These are phyloP conservation scores for Brassica nigra DNA, from an alignment of 345 rosid species.

Conservation along the genomic window DNA sequence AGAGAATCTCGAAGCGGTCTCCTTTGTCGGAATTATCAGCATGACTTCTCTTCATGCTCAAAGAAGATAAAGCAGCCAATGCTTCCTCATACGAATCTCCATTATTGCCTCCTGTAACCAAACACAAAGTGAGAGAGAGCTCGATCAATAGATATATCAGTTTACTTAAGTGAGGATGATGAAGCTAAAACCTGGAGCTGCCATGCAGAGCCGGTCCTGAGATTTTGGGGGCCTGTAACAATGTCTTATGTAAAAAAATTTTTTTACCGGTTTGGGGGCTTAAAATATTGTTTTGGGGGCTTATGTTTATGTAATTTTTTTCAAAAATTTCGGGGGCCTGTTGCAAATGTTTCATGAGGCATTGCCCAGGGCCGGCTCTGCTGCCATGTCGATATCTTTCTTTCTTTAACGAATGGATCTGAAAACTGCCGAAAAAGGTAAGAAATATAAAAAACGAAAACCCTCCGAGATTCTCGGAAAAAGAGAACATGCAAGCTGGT, in stretches of 20 bases:
- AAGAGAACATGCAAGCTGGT: background rate
- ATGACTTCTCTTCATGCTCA: constrained; percentile 83
- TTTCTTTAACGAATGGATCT: background rate
- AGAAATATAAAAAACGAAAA: background rate
- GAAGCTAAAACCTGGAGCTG: no score
- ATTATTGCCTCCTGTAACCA: background rate
- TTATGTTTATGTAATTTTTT: no score
- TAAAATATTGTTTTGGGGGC: no score
- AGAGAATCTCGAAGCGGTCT: constrained; percentile 80
- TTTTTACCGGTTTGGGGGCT: no score
- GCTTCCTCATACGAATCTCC: constrained; percentile 63
- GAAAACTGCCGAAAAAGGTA: background rate
- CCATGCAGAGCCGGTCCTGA: no score
- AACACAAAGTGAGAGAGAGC: background rate
- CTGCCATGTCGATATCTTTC: no score
- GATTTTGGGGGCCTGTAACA: no score
- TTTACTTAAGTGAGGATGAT: no score
- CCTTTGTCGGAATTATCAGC: constrained; percentile 85
- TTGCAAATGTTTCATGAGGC: no score
- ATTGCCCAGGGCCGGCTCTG: no score
- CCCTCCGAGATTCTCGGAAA: constrained; percentile 17
- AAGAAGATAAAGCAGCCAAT: constrained; percentile 82
- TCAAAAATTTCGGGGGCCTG: no score
- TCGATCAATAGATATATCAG: constrained; percentile 10
- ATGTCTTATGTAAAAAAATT: no score